Evolutionary conservation across 805 yeast genomes (phyloP), one percentile per base, ranked within the genome.

Genomic region (Nakazawaea siamensis): DNA sequence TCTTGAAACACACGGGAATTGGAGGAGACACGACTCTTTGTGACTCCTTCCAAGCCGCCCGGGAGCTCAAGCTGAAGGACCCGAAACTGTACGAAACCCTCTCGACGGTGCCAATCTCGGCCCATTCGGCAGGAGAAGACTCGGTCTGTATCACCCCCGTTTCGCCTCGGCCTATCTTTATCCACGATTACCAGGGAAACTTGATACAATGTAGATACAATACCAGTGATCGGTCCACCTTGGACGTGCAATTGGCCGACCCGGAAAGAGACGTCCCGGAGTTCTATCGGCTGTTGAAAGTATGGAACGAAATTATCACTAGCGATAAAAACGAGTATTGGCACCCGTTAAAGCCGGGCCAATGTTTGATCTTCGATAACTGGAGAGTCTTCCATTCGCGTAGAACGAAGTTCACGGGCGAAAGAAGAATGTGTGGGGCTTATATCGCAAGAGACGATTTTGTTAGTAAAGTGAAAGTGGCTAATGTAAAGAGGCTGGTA

Each of bases 81-180:
- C 81, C 80, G 3, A 68, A 66, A 36, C 66, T 68, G 34, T 78
- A 60, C 49, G 65, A 70, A 21, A 43, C 73, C 7, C 59, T 79
- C 33, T 58, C 73, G 8, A 52, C 51, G 13, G 55, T 68, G 15
- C 70, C 73, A 4, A 57, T 80, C 14, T 77, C 79, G n/a, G 81
- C 82, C 16, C 86, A 79, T 48, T 70, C 80, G n/a, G 80, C 84
- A 5, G 87, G 87, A 17, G 85, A 79, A 47, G 77, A 68, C 29
- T 62, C 57, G 46, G 78, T 68, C 11, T 68, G 80, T 44, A 73
- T 77, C 32, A 76, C 70, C 46, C 78, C 83, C 2, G 69, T 66
- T 29, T 50, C 59, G 15, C 61, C 75, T 3, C 70, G 66, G 45
- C 82, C 84, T 4, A 63, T 78, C 3, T 68, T 80, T 52, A 73